Base-by-base conservation (phyloP, 805 yeast genomes). In the Jamesozyma piceae region DNA sequence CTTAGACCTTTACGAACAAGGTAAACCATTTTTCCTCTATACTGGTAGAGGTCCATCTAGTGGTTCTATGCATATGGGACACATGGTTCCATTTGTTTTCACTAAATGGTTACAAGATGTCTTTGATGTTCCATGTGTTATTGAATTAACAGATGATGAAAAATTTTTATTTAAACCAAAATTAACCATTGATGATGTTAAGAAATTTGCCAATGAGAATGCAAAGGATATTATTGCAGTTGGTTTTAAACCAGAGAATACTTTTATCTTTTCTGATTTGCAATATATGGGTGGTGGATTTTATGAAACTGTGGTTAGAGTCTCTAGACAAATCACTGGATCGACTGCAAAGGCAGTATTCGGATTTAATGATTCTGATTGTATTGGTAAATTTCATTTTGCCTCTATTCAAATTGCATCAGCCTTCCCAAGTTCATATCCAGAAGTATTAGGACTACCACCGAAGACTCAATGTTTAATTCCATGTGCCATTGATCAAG, bases 401-500 rank as follows among this genome's bases (percentile, higher is more conserved):
- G 97, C 97, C 14, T 85, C 95, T 29, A 78, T 92, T 56, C 98
- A 92, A 70, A 92, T 94, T 57, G 85, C 97, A 21, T 80, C 97
- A 15, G 94, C 96, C 1, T 90, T 92, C 71, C 95, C 96, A 45
- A 84, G 90, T 38, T 85, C 97, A 13, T 92, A 86, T 75, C 98
- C 97, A 2, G 95, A 82, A 49, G 83, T 92, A 20, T 75, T 92
- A 53, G 96, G 86, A 5, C 67, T 81, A 55, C 86, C 94, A 37
- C 71, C 80, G 38, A 92, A 89, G 69, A 87, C 97, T 0, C 97
- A 96, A 48, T 87, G 95, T 66, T 72, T 92, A 64, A 92, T 92
- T 64, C 98, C 98, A 32, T 92, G 98, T 73, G 98, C 98, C 38
- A 92, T 92, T 62, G 98, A 92, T 63, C 98, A 90, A 71, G 98